Evolutionary conservation across 495 filamentous ascomycete genomes (phyloP).

Genomic region (Pyronema omphalodes): DNA sequence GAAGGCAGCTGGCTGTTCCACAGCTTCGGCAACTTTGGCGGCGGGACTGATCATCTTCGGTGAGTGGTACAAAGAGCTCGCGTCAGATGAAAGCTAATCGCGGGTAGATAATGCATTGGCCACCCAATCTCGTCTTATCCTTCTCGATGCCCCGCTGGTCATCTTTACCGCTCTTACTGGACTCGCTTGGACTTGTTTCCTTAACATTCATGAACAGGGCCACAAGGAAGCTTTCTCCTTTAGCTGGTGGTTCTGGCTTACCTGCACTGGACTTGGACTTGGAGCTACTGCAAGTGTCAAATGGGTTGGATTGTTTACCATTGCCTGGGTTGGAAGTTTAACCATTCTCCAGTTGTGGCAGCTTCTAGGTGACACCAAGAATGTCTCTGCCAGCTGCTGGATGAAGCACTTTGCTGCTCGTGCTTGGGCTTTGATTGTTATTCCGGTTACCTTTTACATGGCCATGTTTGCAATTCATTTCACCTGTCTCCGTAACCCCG

Average conservation of each 20-base stretch:
- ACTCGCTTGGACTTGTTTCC: slow-evolving; percentile 78
- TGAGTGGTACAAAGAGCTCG: slow-evolving; percentile 26
- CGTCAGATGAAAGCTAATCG: slow-evolving; percentile 3
- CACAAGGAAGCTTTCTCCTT: slow-evolving; percentile 66
- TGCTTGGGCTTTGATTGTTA: slow-evolving; percentile 77
- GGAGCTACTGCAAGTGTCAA: slow-evolving; percentile 91
- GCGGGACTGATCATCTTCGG: slow-evolving; percentile 79
- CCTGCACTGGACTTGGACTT: slow-evolving; percentile 64
- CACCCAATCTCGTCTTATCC: slow-evolving; percentile 84
- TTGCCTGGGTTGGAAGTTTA: slow-evolving; percentile 89
- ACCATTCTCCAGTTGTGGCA: slow-evolving; percentile 89
- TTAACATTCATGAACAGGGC: slow-evolving; percentile 90
- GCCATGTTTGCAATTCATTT: slow-evolving; percentile 95
- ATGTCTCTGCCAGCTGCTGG: slow-evolving; percentile 67
- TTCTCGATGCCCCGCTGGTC: slow-evolving; percentile 88
- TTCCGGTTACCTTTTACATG: slow-evolving; percentile 80
- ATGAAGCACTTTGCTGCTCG: slow-evolving; percentile 90
- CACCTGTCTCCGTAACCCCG: slow-evolving; percentile 75
- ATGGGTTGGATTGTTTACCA: slow-evolving; percentile 97
- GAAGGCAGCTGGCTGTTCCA: slow-evolving; percentile 78
- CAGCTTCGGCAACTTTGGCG: slow-evolving; percentile 61
- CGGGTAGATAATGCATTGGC: slow-evolving; percentile 76
- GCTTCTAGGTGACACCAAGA: slow-evolving; percentile 69
- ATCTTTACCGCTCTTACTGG: slow-evolving; percentile 87
- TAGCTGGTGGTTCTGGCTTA: slow-evolving; percentile 97